Evolutionary conservation across 179 eudicot species (phyloP).

Genomic region (Beta lomatogona): DNA sequence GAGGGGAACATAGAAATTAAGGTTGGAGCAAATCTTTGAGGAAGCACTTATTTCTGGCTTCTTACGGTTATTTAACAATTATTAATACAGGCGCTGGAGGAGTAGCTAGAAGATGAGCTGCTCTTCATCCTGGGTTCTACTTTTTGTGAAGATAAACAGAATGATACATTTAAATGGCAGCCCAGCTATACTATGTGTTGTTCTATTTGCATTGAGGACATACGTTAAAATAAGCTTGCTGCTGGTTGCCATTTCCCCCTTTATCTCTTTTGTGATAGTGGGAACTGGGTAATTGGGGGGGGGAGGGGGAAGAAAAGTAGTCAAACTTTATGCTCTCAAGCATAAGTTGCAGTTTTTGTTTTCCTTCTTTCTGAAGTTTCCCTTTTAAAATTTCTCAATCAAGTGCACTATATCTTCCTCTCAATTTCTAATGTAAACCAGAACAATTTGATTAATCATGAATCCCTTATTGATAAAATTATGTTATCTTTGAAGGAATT

Average conservation of each 20-base stretch:
- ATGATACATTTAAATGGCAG: neutral
- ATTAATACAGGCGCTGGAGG: neutral
- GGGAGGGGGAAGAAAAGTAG: no score
- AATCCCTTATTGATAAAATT: neutral
- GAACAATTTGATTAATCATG: slow-evolving; percentile 5
- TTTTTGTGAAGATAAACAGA: neutral
- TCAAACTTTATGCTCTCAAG: no score
- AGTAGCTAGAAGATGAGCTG: neutral
- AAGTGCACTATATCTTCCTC: neutral
- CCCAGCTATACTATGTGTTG: no score
- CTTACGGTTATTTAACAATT: no score
- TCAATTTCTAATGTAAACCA: neutral
- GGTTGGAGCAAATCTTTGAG: neutral
- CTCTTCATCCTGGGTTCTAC: neutral
- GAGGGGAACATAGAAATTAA: neutral
- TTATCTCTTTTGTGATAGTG: neutral
- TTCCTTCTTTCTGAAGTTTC: neutral
- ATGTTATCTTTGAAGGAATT: slow-evolving; percentile 67
- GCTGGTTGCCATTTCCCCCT: neutral
- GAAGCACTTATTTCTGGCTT: neutral
- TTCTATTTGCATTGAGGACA: neutral
- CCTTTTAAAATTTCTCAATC: neutral
- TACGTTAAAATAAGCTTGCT: neutral
- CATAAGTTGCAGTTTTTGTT: neutral
- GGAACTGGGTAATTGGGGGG: neutral